Percentiles rank a stretch among this genome's conserved stretches.
Evolutionary conservation across 768 basidiomycete genomes (phyloP).

Genomic region (Epithele typhae): DNA sequence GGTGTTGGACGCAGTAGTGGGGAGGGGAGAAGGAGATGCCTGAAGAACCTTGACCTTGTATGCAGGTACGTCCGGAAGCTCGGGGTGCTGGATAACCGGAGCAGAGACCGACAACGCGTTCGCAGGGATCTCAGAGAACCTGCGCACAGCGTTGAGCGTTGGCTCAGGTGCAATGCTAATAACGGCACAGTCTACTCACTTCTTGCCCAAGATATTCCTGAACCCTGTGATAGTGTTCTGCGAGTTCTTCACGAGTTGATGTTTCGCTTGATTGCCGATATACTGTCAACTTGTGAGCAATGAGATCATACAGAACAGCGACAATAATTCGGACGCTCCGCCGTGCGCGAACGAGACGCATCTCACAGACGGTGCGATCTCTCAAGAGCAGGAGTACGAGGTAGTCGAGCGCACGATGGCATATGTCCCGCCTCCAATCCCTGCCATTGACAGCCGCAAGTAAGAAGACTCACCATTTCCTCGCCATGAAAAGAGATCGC

Average conservation of each 20-base stretch:
- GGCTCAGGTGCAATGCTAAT: background rate
- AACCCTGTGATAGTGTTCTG: conserved; percentile 95
- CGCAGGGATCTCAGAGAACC: conserved; percentile 72
- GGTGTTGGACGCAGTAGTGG: conserved; percentile 44
- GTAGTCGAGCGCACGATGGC: too few species aligned
- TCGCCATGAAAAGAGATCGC: conserved; percentile 89
- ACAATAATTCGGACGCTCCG: too few species aligned
- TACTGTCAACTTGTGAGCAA: too few species aligned
- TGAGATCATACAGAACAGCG: too few species aligned
- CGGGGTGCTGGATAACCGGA: conserved; percentile 73
- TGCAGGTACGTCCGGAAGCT: conserved; percentile 65
- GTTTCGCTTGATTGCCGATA: conserved; percentile 91
- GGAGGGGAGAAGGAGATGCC: conserved; percentile 68
- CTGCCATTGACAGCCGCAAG: background rate
- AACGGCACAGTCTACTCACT: conserved; percentile 40
- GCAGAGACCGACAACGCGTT: conserved; percentile 52
- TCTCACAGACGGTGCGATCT: too few species aligned
- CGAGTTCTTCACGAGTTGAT: conserved; percentile 92
- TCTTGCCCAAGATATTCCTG: conserved; percentile 90
- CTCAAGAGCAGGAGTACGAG: too few species aligned
- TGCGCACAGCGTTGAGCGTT: conserved; percentile 24
- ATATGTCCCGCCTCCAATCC: background rate
- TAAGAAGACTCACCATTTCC: conserved; percentile 69
- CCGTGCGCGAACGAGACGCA: too few species aligned
- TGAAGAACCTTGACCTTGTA: conserved; percentile 82